Base-by-base conservation (phyloP, 2,329 filamentous ascomycete genomes). In the Fusarium humuli region DNA sequence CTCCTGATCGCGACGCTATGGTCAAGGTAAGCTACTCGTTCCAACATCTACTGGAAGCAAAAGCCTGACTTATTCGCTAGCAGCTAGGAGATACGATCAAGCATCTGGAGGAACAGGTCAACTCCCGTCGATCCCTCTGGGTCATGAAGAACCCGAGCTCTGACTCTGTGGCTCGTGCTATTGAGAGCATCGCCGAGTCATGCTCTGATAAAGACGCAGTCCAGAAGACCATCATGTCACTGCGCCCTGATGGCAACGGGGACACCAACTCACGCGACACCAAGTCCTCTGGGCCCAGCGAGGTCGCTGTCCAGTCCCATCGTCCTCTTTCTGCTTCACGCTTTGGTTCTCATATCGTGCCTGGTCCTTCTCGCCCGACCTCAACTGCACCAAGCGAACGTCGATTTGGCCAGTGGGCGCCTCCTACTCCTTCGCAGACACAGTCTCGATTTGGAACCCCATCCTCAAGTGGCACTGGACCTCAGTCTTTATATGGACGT, bases 81-180 rank as follows among this genome's bases (percentile, higher is more conserved):
- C 70, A 73, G 14, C 73, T 81, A n/a, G 76, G 79, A 30, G 72
- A 73, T 11, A 77, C 74, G 2, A 77, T 80, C 61, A 72, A 76
- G 46, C 74, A 79, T 29, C 72, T 81, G 8, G 78, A 81, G 64
- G 78, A 77, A 27, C 79, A 81, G 56, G 74, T 80, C 64, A 81
- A 79, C 62, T 77, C 76, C 45, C 74, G 78, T 7, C 79, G 76
- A 48, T 75, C 77, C 8, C 75, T 81, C 48, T 81, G 79, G 79
- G 65, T 78, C 61, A 77, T 77, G 72, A 79, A 79, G 61, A 77
- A 79, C 54, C 67, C 78, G 2, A 76, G 76, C 53, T 73, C 78
- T 25, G 65, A 76, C 23, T 74, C 74, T 2, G 71, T 80, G 30
- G 73, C 75, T 10, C 76, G 75, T 10, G 78, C 77, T 42, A 77